Base-by-base conservation (phyloP, 495 filamentous ascomycete genomes). In the Tetracladium setigerum region DNA sequence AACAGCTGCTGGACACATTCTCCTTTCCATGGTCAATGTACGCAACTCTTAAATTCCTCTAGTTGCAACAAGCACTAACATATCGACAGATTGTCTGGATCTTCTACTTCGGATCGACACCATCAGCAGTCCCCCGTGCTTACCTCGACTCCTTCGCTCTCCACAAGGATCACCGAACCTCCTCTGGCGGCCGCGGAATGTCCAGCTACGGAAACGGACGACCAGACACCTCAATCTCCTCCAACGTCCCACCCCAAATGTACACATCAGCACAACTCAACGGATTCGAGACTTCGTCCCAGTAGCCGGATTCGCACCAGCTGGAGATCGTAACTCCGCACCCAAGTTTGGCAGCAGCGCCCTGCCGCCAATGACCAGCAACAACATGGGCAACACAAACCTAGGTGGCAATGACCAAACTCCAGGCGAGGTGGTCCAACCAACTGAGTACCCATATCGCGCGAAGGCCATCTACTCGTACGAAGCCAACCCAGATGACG, bases 381-480 rank as follows among this genome's bases (percentile, higher is more conserved):
- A 33, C 22, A 53, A 53, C 30, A 40, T 47, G 17, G 44, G 39
- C 14, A 22, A 44, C 0, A 50, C 39, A 32, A 50, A 46, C 16
- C 53, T 53, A 2, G 30, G 52, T 13, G 40, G 45, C 36, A 53
- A 47, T 41, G 66, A 65, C 12, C 62, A 62, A 17, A 62, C 60
- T 27, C 67, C 78, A 24, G 67, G 72, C 35, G 87, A 92, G 62
- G 81, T 94, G 10, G 76, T 81, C 1, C 79, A 79, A 24, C 86
- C 89, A 1, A 91, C 87, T 36, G 94, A 97, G 58, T 98, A 98
- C 67, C 92, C 91, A 8, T 97, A 97, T 63, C 82, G 84, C 19
- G 92, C 92, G 6, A 96, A 96, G 76, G 92, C 92, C 35, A 98
- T 98, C 61, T 98, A 97, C 70, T 89, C 84, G 53, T 98, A 98